Percentiles rank a stretch among this genome's conserved stretches.
Conservation (phyloP, 441 rosid species). For the Corymbia calophylla region DNA sequence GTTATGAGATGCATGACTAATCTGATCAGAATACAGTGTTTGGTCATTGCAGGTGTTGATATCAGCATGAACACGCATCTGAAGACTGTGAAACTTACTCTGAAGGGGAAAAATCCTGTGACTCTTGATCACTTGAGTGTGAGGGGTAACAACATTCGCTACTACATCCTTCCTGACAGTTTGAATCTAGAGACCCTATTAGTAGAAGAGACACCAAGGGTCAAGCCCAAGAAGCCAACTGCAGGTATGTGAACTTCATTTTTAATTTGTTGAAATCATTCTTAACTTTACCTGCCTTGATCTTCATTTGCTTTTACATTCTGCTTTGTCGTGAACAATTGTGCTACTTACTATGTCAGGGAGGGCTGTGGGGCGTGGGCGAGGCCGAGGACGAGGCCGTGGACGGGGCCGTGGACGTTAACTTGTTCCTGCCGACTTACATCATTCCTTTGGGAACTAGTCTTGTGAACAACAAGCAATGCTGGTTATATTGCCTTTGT, state of each 20-base stretch:
- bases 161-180: constrained; percentile 94
- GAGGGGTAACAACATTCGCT: constrained; percentile 94
- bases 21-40: neutral
- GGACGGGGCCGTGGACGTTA: constrained; percentile 91
- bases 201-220: constrained; percentile 88
- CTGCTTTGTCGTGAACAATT: neutral
- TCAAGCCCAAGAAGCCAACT: constrained; percentile 92
- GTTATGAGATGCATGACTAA: neutral
- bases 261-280: neutral
- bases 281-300: neutral
- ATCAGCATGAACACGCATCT: constrained; percentile 95
- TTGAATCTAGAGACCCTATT: constrained; percentile 95
- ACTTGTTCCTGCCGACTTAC: neutral
- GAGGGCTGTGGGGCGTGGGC: constrained; percentile 76
- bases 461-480: neutral
- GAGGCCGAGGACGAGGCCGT: constrained; percentile 93
- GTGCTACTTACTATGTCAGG: constrained; percentile 32
- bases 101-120: constrained; percentile 93
- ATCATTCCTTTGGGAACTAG: neutral
- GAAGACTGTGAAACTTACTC: constrained; percentile 84
- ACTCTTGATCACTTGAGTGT: constrained; percentile 89
- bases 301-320: neutral
- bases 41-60: constrained; percentile 66
- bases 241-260: constrained; percentile 44
- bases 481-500: neutral